A percentile compares a stretch with the other conserved stretches of the same genome.
Conservation (phyloP, 2,329 filamentous ascomycete genomes). For the Stagonosporopsis rhizophila region DNA sequence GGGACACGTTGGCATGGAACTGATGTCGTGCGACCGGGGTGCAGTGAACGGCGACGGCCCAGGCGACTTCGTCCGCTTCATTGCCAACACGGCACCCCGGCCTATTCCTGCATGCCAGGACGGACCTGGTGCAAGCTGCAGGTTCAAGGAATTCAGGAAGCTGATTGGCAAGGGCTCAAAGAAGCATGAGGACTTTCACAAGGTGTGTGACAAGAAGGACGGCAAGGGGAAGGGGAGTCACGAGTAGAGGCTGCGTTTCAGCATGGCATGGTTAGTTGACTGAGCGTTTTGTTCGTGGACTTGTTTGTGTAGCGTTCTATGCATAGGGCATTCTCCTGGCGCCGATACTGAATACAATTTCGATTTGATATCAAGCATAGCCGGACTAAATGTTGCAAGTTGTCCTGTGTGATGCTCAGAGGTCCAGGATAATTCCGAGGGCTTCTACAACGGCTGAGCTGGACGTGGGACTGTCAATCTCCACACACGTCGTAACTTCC, state of each 20-base stretch:
- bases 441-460: too few relatives aligned
- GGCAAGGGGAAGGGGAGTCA: conserved; percentile 16
- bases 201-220: conserved; percentile 37
- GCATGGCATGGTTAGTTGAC: neutral
- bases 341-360: too few relatives aligned
- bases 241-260: neutral
- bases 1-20: conserved; percentile 70
- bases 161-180: conserved; percentile 53
- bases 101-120: conserved; percentile 56
- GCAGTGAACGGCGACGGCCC: conserved; percentile 54
- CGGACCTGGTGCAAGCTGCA: conserved; percentile 60
- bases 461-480: too few relatives aligned
- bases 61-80: conserved; percentile 60
- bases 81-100: conserved; percentile 60
- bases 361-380: too few relatives aligned
- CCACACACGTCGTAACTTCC: too few relatives aligned
- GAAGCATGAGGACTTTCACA: conserved; percentile 38
- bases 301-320: neutral
- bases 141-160: conserved; percentile 51
- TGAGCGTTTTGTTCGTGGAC: neutral
- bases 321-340: too few relatives aligned
- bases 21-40: conserved; percentile 63
- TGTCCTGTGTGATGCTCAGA: too few relatives aligned
- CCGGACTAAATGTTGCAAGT: too few relatives aligned
- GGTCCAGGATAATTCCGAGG: too few relatives aligned